These are phyloP conservation scores for Calonectria fujianensis DNA, from an alignment of 2,329 filamentous ascomycete genomes.

Conservation along the genomic window DNA sequence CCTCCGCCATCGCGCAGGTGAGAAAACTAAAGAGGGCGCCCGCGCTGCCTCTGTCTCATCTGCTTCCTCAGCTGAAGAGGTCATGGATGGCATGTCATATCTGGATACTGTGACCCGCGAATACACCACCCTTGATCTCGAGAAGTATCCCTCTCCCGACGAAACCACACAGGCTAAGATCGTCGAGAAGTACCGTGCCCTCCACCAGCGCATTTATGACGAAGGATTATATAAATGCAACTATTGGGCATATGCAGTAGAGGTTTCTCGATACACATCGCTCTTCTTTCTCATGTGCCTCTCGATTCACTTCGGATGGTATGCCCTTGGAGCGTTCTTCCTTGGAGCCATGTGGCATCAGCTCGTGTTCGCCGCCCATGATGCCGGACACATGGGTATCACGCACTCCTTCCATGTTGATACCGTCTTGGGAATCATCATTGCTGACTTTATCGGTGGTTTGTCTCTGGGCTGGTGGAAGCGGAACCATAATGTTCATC, in stretches of 20 bases:
- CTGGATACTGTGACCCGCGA: constrained; percentile 84
- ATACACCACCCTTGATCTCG: constrained; percentile 84
- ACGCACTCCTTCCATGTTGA: constrained; percentile 92
- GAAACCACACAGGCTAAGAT: constrained; percentile 83
- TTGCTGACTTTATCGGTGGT: constrained; percentile 92
- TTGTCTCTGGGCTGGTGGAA: constrained; percentile 98
- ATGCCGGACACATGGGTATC: constrained; percentile 97
- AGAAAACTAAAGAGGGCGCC: constrained; percentile 43
- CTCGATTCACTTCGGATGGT: constrained; percentile 79
- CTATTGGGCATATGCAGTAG: constrained; percentile 86
- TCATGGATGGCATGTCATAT: constrained; percentile 75
- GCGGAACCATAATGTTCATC: constrained; percentile 95
- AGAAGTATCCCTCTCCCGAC: constrained; percentile 89
- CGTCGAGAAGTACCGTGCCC: constrained; percentile 85
- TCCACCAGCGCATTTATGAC: constrained; percentile 82
- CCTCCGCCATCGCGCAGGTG: constrained; percentile 57
- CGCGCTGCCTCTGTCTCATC: constrained; percentile 75
- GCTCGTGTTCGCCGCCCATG: constrained; percentile 93
- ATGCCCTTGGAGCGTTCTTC: constrained; percentile 81
- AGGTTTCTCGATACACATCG: constrained; percentile 80
- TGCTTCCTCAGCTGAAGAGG: constrained; percentile 71
- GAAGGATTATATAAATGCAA: constrained; percentile 90
- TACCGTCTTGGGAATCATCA: constrained; percentile 89
- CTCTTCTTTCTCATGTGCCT: constrained; percentile 79
- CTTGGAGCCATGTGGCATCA: constrained; percentile 95